These are phyloP conservation scores for Cryptococcus amylolentus DNA, from an alignment of 1,284 basidiomycete species.

Conservation along the genomic window DNA sequence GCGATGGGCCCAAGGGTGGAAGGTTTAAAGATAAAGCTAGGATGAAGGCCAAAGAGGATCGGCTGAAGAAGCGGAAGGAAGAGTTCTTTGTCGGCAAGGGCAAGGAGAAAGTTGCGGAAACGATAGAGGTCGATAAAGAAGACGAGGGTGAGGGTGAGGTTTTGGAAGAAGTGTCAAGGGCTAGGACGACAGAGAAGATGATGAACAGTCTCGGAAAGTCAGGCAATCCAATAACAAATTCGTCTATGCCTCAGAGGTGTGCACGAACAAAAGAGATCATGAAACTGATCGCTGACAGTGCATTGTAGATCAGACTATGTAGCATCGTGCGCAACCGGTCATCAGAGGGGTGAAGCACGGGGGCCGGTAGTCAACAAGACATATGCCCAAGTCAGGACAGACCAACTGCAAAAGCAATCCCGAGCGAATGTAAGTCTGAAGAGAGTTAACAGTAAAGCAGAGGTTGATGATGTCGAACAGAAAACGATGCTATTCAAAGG, in stretches of 20 bases:
- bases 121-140: not conserved
- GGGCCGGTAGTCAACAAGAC: conserved; percentile 13
- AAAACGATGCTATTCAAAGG: conserved; percentile 28
- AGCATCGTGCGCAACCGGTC: conserved; percentile 42
- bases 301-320: conserved; percentile 37
- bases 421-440: conserved; percentile 17
- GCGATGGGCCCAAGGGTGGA: not conserved
- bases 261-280: conserved; percentile 1
- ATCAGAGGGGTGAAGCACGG: conserved; percentile 24
- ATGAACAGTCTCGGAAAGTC: conserved; percentile 30
- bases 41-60: not conserved
- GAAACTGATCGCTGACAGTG: not conserved
- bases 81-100: conserved; percentile 3
- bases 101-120: conserved; percentile 16
- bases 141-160: not conserved
- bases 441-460: not conserved
- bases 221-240: conserved; percentile 44
- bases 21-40: not conserved
- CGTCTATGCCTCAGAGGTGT: conserved; percentile 33
- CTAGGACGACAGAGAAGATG: conserved; percentile 33
- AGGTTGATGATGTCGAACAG: conserved; percentile 6
- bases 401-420: conserved; percentile 39
- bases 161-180: conserved; percentile 12
- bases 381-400: conserved; percentile 43
- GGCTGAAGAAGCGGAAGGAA: not conserved